Base-by-base conservation (phyloP, 1,284 basidiomycete genomes). In the Ustilago tritici region DNA sequence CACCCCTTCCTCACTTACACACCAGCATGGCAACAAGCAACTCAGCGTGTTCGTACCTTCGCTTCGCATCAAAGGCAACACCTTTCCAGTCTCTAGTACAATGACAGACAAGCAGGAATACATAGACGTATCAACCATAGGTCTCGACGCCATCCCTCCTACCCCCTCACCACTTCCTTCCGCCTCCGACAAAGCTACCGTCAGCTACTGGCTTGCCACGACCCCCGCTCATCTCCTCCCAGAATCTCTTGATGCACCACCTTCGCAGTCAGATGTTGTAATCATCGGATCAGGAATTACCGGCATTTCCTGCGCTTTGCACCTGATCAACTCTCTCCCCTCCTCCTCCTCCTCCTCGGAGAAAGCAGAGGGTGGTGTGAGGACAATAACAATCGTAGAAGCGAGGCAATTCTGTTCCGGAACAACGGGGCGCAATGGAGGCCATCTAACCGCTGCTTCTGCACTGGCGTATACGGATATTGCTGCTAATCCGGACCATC, bases 351-450 rank as follows among this genome's bases (percentile, higher is more conserved):
- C 52, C 7, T 15, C 59, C 2, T 23, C 23, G 3, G 4, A n/a
- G 11, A 11, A 46, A 15, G 12, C n/a, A 46, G 19, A 46, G 43
- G n/a, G 0, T 4, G 32, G 32, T 0, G 34, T 67, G 19, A 31
- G 19, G 1, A 50, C 61, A 5, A 63, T 82, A 4, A 67, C 61
- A 11, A 56, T 82, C 23, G 5, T 80, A 12, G 80, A 82, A 54
- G 80, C 80, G 4, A 62, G 80, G 3, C 15, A 54, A 12, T 82
- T 82, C 46, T 82, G 78, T 58, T 71, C 76, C 0, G 81, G 81
- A 17, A 79, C 81, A 0, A 82, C 81, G 1, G 81, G 74, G 2
- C 59, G 81, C 2, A 82, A 82, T n/a, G 81, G 81, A 1, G 81
- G 81, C 11, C 81, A 81, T 34, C 55, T 81, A n/a, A 79, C 81